These are phyloP conservation scores for Hericium coralloides DNA, from an alignment of 768 basidiomycete species.

Conservation along the genomic window DNA sequence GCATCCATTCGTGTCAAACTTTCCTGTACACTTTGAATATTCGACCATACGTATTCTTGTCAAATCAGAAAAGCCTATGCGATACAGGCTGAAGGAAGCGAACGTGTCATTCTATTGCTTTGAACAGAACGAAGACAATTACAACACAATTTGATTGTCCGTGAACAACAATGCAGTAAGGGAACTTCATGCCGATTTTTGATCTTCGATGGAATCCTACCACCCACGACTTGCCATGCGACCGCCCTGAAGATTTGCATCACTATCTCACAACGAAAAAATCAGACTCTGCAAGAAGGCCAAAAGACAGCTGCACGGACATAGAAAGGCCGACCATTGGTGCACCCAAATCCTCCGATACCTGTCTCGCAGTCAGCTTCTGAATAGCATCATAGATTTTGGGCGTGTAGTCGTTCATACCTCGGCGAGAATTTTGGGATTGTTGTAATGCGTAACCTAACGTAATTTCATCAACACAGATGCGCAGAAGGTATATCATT, in stretches of 20 bases:
- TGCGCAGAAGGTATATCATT: background rate
- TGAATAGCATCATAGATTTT: background rate
- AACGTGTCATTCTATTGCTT: too few species aligned
- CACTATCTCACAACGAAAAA: slow-evolving; percentile 28
- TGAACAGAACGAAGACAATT: too few species aligned
- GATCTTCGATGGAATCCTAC: slow-evolving; percentile 24
- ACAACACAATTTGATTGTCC: too few species aligned
- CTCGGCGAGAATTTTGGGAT: slow-evolving; percentile 86
- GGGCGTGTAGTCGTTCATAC: slow-evolving; percentile 25
- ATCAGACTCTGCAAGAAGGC: background rate
- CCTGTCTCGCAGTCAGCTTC: slow-evolving; percentile 24
- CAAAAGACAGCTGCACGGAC: slow-evolving; percentile 32
- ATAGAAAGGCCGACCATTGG: slow-evolving; percentile 95
- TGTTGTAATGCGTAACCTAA: slow-evolving; percentile 90
- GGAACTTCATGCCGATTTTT: too few species aligned
- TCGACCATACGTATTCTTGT: too few species aligned
- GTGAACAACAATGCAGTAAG: too few species aligned
- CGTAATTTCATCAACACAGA: slow-evolving; percentile 5
- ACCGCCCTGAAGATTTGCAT: slow-evolving; percentile 62
- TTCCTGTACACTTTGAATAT: too few species aligned
- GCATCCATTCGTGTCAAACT: too few species aligned
- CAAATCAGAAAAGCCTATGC: too few species aligned
- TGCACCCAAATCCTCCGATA: slow-evolving; percentile 76
- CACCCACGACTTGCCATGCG: slow-evolving; percentile 59
- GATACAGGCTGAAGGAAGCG: too few species aligned